Percentiles rank a stretch among this genome's conserved stretches.
These are phyloP conservation scores for Paxillus ammoniavirescens DNA, from an alignment of 768 basidiomycete genomes.

Conservation along the genomic window DNA sequence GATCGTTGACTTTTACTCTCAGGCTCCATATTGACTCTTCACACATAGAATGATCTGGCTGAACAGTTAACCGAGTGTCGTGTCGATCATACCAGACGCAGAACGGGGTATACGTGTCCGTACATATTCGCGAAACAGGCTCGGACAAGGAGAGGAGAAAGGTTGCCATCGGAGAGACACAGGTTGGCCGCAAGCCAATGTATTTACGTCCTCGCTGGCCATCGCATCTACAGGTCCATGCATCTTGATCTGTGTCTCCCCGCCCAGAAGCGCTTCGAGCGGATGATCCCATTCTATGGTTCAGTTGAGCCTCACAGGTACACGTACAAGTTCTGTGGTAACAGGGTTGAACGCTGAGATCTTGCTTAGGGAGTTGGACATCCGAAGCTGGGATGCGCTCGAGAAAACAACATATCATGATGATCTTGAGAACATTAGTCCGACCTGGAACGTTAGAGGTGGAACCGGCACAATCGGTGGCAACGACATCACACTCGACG, in stretches of 20 bases:
- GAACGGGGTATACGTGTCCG: conserved; percentile 81
- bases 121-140: conserved; percentile 92
- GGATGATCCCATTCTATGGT: conserved; percentile 80
- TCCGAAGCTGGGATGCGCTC: conserved; percentile 83
- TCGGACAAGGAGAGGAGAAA: conserved; percentile 69
- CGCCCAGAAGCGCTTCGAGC: conserved; percentile 72
- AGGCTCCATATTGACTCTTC: too few species aligned
- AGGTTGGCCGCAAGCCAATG: conserved; percentile 40
- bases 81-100: conserved; percentile 98
- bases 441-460: conserved; percentile 56
- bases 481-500: conserved; percentile 79
- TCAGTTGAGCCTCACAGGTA: conserved; percentile 71
- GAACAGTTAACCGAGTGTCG: conserved; percentile 81
- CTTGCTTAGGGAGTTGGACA: conserved; percentile 76
- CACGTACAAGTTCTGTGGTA: conserved; percentile 73
- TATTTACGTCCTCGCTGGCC: conserved; percentile 5
- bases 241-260: conserved; percentile 78
- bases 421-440: too few species aligned
- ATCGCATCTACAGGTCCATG: conserved; percentile 50
- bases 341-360: conserved; percentile 94
- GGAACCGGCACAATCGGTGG: conserved; percentile 90
- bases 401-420: conserved; percentile 84
- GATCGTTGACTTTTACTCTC: background rate
- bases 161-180: conserved; percentile 63
- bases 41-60: conserved; percentile 31